Evolutionary conservation across 495 filamentous ascomycete species (phyloP).

Genomic region (Peziza echinospora): DNA sequence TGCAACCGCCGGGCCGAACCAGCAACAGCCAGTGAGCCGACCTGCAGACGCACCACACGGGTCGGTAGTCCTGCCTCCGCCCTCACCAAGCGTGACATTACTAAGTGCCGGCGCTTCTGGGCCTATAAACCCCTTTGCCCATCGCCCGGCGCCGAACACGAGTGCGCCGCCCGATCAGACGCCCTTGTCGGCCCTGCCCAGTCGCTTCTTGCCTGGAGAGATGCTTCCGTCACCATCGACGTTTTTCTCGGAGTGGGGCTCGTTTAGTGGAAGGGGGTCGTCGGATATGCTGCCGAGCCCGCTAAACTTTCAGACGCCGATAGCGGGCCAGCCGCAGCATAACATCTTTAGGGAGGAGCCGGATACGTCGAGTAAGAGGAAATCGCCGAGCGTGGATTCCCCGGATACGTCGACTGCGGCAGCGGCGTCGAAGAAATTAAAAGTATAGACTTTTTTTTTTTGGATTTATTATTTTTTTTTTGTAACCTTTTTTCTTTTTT

Average conservation of each 20-base stretch:
- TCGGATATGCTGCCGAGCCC: slow-evolving; percentile 76
- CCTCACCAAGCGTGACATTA: slow-evolving; percentile 69
- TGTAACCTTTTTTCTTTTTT: too few relatives aligned
- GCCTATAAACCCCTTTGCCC: slow-evolving; percentile 86
- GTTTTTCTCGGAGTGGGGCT: slow-evolving; percentile 85
- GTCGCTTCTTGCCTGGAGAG: slow-evolving; percentile 65
- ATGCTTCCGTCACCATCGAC: slow-evolving; percentile 69
- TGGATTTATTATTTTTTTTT: too few relatives aligned
- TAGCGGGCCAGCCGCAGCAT: slow-evolving; percentile 33
- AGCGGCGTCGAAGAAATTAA: background rate
- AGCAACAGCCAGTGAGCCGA: slow-evolving; percentile 26
- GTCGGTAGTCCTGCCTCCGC: slow-evolving; percentile 70
- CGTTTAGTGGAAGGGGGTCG: slow-evolving; percentile 37
- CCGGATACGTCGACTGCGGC: background rate
- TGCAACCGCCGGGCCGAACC: slow-evolving; percentile 35
- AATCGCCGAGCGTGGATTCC: slow-evolving; percentile 2
- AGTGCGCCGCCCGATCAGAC: slow-evolving; percentile 58
- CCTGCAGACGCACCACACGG: slow-evolving; percentile 33
- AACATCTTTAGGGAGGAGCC: slow-evolving; percentile 23
- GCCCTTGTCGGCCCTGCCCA: slow-evolving; percentile 90
- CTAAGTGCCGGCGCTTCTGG: slow-evolving; percentile 81
- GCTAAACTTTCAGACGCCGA: slow-evolving; percentile 73
- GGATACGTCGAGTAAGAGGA: slow-evolving; percentile 23
- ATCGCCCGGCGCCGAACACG: slow-evolving; percentile 45
- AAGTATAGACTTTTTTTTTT: too few relatives aligned